A percentile compares a stretch with the other conserved stretches of the same genome.
These are phyloP conservation scores for Citrus inodora DNA, from an alignment of 345 rosid genomes.

Conservation along the genomic window DNA sequence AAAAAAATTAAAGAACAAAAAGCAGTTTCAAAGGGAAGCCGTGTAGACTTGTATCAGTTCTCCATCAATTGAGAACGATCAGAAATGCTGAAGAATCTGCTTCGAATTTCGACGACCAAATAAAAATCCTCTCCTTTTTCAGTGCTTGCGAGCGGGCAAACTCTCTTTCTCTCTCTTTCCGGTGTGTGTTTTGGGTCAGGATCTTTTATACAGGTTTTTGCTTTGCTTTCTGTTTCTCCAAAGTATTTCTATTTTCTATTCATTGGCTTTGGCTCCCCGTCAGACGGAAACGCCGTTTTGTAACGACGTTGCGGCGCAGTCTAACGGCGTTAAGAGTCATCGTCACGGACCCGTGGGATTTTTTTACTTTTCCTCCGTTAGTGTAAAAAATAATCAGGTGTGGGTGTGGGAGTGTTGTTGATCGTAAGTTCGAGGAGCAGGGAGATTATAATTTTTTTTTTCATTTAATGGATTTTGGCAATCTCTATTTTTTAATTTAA, in stretches of 20 bases:
- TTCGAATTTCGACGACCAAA: constrained; percentile 16
- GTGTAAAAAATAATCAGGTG: not conserved
- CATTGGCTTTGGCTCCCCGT: constrained; percentile 23
- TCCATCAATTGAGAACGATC: not conserved
- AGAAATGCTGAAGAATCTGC: constrained; percentile 29
- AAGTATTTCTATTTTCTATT: not conserved
- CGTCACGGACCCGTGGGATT: constrained; percentile 3
- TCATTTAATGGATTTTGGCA: not conserved
- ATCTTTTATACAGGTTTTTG: constrained; percentile 35
- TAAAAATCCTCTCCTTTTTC: too few species aligned
- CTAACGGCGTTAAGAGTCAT: constrained; percentile 36
- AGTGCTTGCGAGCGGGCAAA: too few species aligned
- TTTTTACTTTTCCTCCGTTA: not conserved
- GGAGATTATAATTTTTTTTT: constrained; percentile 17
- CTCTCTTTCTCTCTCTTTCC: constrained; percentile 8
- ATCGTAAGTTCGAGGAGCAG: constrained; percentile 15
- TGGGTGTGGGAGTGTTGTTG: not conserved
- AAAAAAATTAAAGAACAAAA: not conserved
- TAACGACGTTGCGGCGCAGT: constrained; percentile 46
- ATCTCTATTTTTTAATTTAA: not conserved
- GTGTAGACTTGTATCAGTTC: not conserved
- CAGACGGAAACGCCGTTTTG: constrained; percentile 30
- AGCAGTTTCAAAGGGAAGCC: not conserved
- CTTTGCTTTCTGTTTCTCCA: constrained; percentile 10
- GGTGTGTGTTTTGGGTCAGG: constrained; percentile 26